Conservation (phyloP, 441 rosid species). For the Jatropha podagrica region DNA sequence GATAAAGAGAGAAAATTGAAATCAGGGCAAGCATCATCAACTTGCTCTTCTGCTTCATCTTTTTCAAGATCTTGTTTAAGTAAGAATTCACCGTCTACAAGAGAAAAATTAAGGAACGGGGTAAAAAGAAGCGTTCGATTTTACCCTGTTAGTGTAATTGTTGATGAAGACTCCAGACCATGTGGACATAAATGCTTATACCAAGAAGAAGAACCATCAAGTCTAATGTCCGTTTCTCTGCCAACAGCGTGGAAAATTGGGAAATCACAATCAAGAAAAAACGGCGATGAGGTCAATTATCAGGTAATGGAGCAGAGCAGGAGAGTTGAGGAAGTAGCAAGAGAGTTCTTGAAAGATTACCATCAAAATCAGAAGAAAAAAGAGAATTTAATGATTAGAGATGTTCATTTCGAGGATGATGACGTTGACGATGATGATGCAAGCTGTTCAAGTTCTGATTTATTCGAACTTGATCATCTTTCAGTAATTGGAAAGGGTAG, state of each 20-base stretch:
- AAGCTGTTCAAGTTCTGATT: constrained; percentile 82
- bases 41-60: constrained; percentile 76
- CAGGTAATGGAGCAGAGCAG: constrained; percentile 35
- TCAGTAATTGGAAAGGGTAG: constrained; percentile 47
- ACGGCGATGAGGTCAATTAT: constrained; percentile 39
- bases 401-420: constrained; percentile 20
- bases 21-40: constrained; percentile 51
- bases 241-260: constrained; percentile 51
- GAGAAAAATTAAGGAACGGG: constrained; percentile 51
- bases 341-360: constrained; percentile 56
- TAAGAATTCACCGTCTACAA: constrained; percentile 48
- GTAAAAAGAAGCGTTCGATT: constrained; percentile 67
- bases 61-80: constrained; percentile 80
- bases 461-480: constrained; percentile 78
- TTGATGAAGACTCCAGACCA: constrained; percentile 58
- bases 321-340: constrained; percentile 58
- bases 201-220: constrained; percentile 23
- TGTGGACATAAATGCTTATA: constrained; percentile 44
- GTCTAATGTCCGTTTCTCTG: constrained; percentile 39
- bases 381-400: constrained; percentile 20
- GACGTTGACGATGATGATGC: constrained; percentile 51
- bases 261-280: constrained; percentile 43
- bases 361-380: constrained; percentile 47
- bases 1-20: constrained; percentile 39
- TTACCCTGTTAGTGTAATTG: constrained; percentile 64